Base-by-base conservation (phyloP, 2,329 filamentous ascomycete species). In the Cercospora zeina region DNA sequence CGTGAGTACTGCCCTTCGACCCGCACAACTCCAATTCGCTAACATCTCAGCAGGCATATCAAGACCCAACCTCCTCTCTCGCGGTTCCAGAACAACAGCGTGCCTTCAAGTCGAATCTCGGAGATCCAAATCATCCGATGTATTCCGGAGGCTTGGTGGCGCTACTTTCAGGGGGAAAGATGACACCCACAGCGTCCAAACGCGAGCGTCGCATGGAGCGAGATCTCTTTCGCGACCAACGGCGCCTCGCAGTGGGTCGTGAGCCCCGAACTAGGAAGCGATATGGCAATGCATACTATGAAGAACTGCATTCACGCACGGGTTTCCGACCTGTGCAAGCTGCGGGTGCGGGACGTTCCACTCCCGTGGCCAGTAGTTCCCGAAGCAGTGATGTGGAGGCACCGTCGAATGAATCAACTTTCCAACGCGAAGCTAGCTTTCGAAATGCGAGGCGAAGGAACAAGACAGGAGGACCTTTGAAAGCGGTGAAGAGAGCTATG, bases 61-160 rank as follows among this genome's bases (percentile, higher is more conserved):
- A 79, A 57, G 79, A 82, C 58, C 80, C 79, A 0, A 74, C 73
- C 42, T 77, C 75, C 14, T 65, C 70, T 1, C 68, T 83, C 1
- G 69, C 74, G 13, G 68, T 72, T 63, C 68, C 64, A 64, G 65
- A 69, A 71, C 62, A 68, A 68, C 42, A 73, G 56, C 70, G 72
- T 0, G 70, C 73, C 21, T 83, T 83, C 65, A 72, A 74, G 0
- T 82, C 79, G 4, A 75, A 80, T 21, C 82, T 80, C 65, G 77
- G 78, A 7, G 82, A 85, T 63, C 82, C 82, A 0, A 81, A 78
- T 62, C 79, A 84, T 64, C 76, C 81, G 0, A 80, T 78, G 33
- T 81, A 79, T 65, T 81, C 76, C 30, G 82, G 82, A 2, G 78
- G 77, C 6, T 70, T 83, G 8, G 67, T 83, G 2, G 74, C 77